phyloP scores from a whole-genome alignment of 2,329 filamentous ascomycete species.

The Catunica adiposa region DNA sequence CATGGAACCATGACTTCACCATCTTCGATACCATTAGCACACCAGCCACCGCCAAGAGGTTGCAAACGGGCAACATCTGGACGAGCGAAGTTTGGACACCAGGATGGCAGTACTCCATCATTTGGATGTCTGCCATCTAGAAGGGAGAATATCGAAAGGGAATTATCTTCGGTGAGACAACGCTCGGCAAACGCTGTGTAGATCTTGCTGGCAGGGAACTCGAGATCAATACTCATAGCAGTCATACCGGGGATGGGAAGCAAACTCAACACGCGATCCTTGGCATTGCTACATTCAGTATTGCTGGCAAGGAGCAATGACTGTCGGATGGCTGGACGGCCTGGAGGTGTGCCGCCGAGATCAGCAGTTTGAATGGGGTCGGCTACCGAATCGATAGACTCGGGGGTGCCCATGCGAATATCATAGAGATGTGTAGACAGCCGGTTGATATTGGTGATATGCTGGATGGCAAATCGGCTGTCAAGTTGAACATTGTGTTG shows the following conservation, averaged over 20 bases:
- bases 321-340: slow-evolving; percentile 2
- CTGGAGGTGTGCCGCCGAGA: slow-evolving; percentile 1
- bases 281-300: slow-evolving; percentile 10
- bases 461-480: slow-evolving; percentile 8
- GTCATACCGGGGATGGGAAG: slow-evolving; percentile 8
- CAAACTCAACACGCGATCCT: slow-evolving; percentile 10
- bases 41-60: slow-evolving; percentile 5
- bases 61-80: slow-evolving; percentile 1
- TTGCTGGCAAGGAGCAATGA: slow-evolving; percentile 4
- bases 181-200: slow-evolving; percentile 10
- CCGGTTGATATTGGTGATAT: slow-evolving; percentile 9
- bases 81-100: slow-evolving; percentile 13
- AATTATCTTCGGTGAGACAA: slow-evolving; percentile 9
- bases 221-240: slow-evolving; percentile 3
- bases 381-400: background rate
- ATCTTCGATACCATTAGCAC: slow-evolving; percentile 11
- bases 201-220: slow-evolving; percentile 7
- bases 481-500: slow-evolving; percentile 12
- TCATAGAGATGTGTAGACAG: slow-evolving; percentile 6
- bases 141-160: slow-evolving; percentile 9
- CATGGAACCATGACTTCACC: slow-evolving; percentile 10
- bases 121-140: slow-evolving; percentile 10
- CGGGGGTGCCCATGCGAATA: background rate
- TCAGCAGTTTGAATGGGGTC: slow-evolving; percentile 1
- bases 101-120: slow-evolving; percentile 10